Evolutionary conservation across 805 yeast genomes (phyloP).

Genomic region (Candida krabiensis): DNA sequence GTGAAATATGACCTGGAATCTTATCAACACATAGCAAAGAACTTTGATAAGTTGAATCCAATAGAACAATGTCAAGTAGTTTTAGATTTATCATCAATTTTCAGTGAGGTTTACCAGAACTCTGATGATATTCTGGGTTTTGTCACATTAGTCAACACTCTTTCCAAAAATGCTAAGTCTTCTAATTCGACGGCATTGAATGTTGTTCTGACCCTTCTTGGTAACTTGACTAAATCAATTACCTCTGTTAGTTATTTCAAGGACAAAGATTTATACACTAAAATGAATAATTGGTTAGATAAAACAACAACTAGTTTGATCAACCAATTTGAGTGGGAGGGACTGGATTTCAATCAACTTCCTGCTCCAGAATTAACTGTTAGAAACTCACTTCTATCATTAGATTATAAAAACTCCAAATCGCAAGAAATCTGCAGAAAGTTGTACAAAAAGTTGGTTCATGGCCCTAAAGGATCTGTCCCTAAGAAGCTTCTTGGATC

Average conservation of each 20-base stretch:
- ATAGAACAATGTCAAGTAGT: slow-evolving; percentile 39
- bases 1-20: slow-evolving; percentile 43
- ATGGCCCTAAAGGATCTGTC: slow-evolving; percentile 51
- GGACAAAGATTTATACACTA: slow-evolving; percentile 13
- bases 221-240: slow-evolving; percentile 30
- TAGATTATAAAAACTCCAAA: slow-evolving; percentile 33
- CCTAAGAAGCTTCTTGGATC: slow-evolving; percentile 53
- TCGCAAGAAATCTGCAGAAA: slow-evolving; percentile 36
- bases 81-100: slow-evolving; percentile 39
- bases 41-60: slow-evolving; percentile 24
- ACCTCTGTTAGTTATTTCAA: slow-evolving; percentile 21
- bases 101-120: slow-evolving; percentile 35
- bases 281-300: slow-evolving; percentile 15
- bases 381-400: slow-evolving; percentile 42
- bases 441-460: slow-evolving; percentile 48
- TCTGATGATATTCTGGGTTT: slow-evolving; percentile 34
- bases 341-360: slow-evolving; percentile 22
- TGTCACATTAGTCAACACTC: slow-evolving; percentile 30
- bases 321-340: slow-evolving; percentile 40
- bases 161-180: slow-evolving; percentile 26
- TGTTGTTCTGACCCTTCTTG: slow-evolving; percentile 36
- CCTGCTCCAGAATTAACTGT: slow-evolving; percentile 41
- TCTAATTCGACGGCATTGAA: slow-evolving; percentile 36
- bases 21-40: slow-evolving; percentile 25
- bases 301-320: slow-evolving; percentile 22